These are phyloP conservation scores for Thielaviopsis punctulata DNA, from an alignment of 2,329 filamentous ascomycete species.

Conservation along the genomic window DNA sequence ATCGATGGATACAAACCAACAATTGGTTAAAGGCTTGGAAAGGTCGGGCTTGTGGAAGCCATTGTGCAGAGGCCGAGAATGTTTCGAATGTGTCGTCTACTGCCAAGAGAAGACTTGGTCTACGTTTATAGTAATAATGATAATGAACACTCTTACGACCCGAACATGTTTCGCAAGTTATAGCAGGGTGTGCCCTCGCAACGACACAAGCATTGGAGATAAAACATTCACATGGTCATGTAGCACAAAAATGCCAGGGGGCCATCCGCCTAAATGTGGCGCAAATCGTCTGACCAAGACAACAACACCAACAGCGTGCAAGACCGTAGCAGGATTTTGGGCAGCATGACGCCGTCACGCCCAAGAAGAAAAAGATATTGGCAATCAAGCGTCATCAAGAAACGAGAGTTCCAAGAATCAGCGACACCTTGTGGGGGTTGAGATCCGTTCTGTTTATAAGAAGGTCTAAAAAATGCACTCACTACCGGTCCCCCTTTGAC, in stretches of 20 bases:
- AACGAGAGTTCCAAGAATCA: conserved; percentile 42
- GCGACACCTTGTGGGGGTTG: conserved; percentile 69
- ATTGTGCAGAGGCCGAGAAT: background rate
- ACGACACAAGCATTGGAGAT: background rate
- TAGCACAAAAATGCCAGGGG: background rate
- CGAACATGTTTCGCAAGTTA: background rate
- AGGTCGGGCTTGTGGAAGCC: background rate
- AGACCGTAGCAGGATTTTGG: background rate
- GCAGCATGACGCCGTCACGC: background rate
- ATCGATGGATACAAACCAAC: conserved; percentile 10
- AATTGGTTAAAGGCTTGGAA: background rate
- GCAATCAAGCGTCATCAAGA: conserved; percentile 83
- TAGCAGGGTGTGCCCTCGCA: background rate
- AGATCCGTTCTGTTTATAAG: conserved; percentile 36
- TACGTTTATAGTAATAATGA: background rate
- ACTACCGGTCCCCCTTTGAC: conserved; percentile 37
- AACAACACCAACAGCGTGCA: background rate
- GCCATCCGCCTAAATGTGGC: background rate
- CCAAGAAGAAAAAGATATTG: conserved; percentile 29
- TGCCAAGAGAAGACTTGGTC: background rate
- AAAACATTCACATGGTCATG: background rate
- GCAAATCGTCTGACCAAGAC: background rate
- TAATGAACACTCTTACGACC: background rate
- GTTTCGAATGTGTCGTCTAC: background rate
- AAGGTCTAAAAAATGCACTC: conserved; percentile 37